A percentile compares a stretch with the other conserved stretches of the same genome.
Evolutionary conservation across 192 early-diverging fungal species (phyloP).

Genomic region (Gamsiella multidivaricata): DNA sequence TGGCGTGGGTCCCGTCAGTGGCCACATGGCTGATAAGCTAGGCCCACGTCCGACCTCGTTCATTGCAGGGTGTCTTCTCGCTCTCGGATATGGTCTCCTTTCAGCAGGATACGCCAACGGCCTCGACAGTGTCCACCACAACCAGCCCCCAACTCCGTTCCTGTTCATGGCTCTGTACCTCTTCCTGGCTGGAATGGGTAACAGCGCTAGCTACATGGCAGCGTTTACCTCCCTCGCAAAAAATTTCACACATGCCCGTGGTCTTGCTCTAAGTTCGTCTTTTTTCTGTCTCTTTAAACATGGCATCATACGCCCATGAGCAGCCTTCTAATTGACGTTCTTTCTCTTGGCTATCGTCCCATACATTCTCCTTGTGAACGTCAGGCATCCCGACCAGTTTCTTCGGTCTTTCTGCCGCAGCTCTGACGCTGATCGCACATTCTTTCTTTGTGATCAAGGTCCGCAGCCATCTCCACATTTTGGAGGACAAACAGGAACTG

Average conservation of each 20-base stretch:
- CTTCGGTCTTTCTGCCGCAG: conserved; percentile 42
- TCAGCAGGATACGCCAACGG: conserved; percentile 19
- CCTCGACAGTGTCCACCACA: conserved; percentile 7
- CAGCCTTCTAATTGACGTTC: neutral
- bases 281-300: conserved; percentile 1
- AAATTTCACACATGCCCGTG: conserved; percentile 24
- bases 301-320: neutral
- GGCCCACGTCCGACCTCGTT: conserved; percentile 28
- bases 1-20: conserved; percentile 44
- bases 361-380: too few species aligned
- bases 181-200: conserved; percentile 29
- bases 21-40: conserved; percentile 36
- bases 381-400: conserved; percentile 45
- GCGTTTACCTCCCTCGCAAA: conserved; percentile 43
- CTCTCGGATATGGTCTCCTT: conserved; percentile 24
- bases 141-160: conserved; percentile 20
- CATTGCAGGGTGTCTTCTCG: conserved; percentile 22
- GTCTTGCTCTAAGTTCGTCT: conserved; percentile 33
- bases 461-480: neutral
- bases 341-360: too few species aligned
- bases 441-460: conserved; percentile 20
- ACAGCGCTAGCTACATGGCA: conserved; percentile 49
- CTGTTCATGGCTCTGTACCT: conserved; percentile 27
- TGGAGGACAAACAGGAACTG: conserved; percentile 5
- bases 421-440: conserved; percentile 23